Base-by-base conservation (phyloP, 164 flowering plant genomes). In the Nelumbo lutea region DNA sequence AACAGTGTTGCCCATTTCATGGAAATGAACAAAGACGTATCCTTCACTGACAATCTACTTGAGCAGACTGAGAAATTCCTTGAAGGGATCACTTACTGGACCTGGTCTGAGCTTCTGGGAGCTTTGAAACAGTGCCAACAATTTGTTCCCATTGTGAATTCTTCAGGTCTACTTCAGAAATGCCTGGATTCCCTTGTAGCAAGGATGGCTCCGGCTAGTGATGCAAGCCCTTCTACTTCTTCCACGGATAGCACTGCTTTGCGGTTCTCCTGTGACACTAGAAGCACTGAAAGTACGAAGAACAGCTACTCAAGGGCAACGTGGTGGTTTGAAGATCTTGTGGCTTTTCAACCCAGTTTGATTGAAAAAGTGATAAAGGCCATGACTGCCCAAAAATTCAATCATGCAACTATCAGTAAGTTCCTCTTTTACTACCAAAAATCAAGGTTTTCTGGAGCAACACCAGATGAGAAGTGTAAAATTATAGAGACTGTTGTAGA, bases 271-370 rank as follows among this genome's bases (percentile, higher is more conserved):
- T 82, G 73, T 64, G 91, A 85, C 58, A 79, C 86, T 6, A 82
- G 65, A 66, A 87, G 86, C 82, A 71, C 75, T 11, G 79, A 69
- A 39, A 86, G 87, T 52, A 3, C 15, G 41, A 84, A 67, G 67
- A 73, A 41, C 64, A 77, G 65, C 55, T 72, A 9, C 62, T 66
- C 70, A 59, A 67, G 70, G 55, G 56, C 76, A 40, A 78, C 77
- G 61, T 93, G 91, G 89, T 90, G 95, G 98, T 88, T 87, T 65
- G 89, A 89, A 38, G 90, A 93, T 73, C 82, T 93, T 64, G 68
- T 72, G 10, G 69, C 68, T 56, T 68, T 91, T 65, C 78, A 80
- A 27, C 56, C 70, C n/a, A 61, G 62, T 62, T 63, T 78, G 64
- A 64, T 91, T 13, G 78, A 82, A 40, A 78, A 56, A 58, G 42